Conservation (phyloP, 2,329 filamentous ascomycete genomes). For the Epichloe amarillans region DNA sequence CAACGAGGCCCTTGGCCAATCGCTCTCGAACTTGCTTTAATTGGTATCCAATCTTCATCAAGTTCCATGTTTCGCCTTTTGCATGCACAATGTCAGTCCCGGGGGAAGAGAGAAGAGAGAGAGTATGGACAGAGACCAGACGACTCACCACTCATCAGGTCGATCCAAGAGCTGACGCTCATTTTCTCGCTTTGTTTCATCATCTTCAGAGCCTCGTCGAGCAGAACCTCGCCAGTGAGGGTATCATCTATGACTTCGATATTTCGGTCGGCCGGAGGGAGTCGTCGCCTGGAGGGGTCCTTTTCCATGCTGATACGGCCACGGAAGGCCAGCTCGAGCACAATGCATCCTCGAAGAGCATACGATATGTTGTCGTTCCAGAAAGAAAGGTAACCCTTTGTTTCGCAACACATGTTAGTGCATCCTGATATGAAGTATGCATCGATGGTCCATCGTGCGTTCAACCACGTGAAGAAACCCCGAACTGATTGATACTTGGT, state of each 20-base stretch:
- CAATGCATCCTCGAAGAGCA: slow-evolving; percentile 91
- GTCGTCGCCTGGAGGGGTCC: slow-evolving; percentile 80
- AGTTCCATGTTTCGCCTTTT: slow-evolving; percentile 93
- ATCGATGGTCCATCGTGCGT: neutral
- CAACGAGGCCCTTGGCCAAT: slow-evolving; percentile 89
- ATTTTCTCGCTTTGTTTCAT: slow-evolving; percentile 99
- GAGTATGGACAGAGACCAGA: neutral
- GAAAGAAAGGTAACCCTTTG: slow-evolving; percentile 90
- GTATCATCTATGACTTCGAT: slow-evolving; percentile 98
- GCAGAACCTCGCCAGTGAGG: slow-evolving; percentile 86
- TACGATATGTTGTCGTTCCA: slow-evolving; percentile 99
- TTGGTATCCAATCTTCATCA: slow-evolving; percentile 99
- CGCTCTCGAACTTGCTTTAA: slow-evolving; percentile 98
- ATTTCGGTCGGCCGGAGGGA: slow-evolving; percentile 80
- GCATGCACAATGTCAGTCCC: slow-evolving; percentile 3
- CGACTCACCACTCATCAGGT: slow-evolving; percentile 83
- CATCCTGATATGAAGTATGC: neutral
- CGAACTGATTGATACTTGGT: neutral
- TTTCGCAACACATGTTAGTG: slow-evolving; percentile 6
- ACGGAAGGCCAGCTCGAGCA: slow-evolving; percentile 91
- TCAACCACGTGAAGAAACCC: neutral
- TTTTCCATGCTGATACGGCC: slow-evolving; percentile 98
- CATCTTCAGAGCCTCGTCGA: slow-evolving; percentile 98
- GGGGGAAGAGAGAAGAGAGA: neutral
- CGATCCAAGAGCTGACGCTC: slow-evolving; percentile 98